A percentile compares a stretch with the other conserved stretches of the same genome.
phyloP scores from a whole-genome alignment of 805 yeast genomes.

The Debaryomyces tyrocola region DNA sequence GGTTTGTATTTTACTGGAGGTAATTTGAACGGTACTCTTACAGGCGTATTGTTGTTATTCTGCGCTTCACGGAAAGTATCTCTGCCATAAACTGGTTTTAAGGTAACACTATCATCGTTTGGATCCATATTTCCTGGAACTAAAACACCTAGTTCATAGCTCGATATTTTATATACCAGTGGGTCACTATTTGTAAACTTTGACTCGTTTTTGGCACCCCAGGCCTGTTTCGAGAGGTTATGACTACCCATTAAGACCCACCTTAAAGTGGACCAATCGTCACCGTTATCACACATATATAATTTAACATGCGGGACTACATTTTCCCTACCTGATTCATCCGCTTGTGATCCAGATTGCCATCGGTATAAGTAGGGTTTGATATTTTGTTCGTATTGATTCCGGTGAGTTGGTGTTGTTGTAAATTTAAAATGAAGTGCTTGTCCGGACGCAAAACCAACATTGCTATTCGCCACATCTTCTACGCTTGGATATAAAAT shows the following conservation, averaged over 20 bases:
- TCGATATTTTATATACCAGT: slow-evolving; percentile 25
- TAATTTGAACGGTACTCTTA: slow-evolving; percentile 54
- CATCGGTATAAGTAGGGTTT: slow-evolving; percentile 47
- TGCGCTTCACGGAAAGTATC: slow-evolving; percentile 19
- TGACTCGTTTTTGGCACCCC: slow-evolving; percentile 55
- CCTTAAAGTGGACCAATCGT: slow-evolving; percentile 48
- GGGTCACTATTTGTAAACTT: slow-evolving; percentile 13
- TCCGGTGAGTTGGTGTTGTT: slow-evolving; percentile 15
- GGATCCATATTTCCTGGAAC: slow-evolving; percentile 12
- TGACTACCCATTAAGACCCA: slow-evolving; percentile 79
- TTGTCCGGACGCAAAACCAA: slow-evolving; percentile 50
- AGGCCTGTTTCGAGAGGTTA: slow-evolving; percentile 74
- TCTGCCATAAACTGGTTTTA: slow-evolving; percentile 46
- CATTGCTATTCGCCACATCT: slow-evolving; percentile 37
- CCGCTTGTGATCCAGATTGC: slow-evolving; percentile 20
- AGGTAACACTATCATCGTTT: slow-evolving; percentile 12
- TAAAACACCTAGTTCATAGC: slow-evolving; percentile 41
- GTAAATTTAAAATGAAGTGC: slow-evolving; percentile 49
- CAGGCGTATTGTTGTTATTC: slow-evolving; percentile 22
- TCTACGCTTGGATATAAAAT: slow-evolving; percentile 46
- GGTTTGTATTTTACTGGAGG: slow-evolving; percentile 46
- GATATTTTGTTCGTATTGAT: slow-evolving; percentile 44
- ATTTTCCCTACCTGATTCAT: slow-evolving; percentile 30
- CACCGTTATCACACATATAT: slow-evolving; percentile 54
- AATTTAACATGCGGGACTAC: slow-evolving; percentile 71